Percentiles rank a stretch among this genome's conserved stretches.
Evolutionary conservation across 2,329 filamentous ascomycete species (phyloP).

Genomic region (Metarhizium rileyi): DNA sequence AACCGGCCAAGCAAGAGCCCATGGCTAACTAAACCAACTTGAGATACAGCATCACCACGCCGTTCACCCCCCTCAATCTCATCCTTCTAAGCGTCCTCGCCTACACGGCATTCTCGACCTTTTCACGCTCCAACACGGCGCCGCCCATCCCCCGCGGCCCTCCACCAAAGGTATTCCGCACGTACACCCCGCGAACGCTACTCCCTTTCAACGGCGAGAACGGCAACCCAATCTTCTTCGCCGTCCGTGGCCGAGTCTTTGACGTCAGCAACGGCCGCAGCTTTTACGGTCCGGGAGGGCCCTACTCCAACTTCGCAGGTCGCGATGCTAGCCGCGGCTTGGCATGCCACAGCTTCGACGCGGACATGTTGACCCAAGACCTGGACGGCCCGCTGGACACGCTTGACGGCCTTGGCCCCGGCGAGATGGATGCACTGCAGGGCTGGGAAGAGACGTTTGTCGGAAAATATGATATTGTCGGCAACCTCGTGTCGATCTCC

Average conservation of each 20-base stretch:
- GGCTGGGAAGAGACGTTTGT: constrained; percentile 92
- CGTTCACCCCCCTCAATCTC: constrained; percentile 54
- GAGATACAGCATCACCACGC: constrained; percentile 16
- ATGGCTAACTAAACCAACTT: neutral
- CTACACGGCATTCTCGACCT: constrained; percentile 46
- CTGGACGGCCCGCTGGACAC: constrained; percentile 73
- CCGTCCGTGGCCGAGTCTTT: constrained; percentile 85
- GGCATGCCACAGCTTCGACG: constrained; percentile 85
- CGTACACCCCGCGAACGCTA: constrained; percentile 71
- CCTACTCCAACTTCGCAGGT: constrained; percentile 94
- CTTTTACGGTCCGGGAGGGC: constrained; percentile 93
- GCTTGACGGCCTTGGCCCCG: constrained; percentile 58
- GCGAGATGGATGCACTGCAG: constrained; percentile 72
- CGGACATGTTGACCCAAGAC: constrained; percentile 90
- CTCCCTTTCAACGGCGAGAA: constrained; percentile 73
- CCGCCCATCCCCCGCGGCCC: constrained; percentile 40
- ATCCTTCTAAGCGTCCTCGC: constrained; percentile 46
- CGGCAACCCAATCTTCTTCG: constrained; percentile 70
- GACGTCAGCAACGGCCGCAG: constrained; percentile 80
- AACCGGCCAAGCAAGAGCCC: neutral
- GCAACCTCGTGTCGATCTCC: constrained; percentile 57
- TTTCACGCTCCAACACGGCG: constrained; percentile 40
- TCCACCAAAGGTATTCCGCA: constrained; percentile 52
- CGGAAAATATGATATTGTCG: constrained; percentile 94
- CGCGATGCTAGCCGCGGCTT: constrained; percentile 82